These are phyloP conservation scores for Dothistroma septosporum DNA, from an alignment of 2,329 filamentous ascomycete species.

Conservation along the genomic window DNA sequence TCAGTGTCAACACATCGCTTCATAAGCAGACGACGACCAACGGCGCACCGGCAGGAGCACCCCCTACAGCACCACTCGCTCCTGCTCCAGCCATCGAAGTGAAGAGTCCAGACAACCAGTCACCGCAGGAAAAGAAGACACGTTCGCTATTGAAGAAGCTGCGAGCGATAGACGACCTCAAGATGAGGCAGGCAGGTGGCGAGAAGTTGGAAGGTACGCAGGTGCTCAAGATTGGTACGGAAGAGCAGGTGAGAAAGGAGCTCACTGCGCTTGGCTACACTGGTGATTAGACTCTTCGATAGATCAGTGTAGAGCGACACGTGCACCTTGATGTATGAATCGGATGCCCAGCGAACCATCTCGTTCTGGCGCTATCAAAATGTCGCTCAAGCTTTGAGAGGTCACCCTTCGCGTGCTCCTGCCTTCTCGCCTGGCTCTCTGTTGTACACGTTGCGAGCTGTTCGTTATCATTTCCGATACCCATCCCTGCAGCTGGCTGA, in stretches of 20 bases:
- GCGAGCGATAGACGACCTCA: conserved; percentile 92
- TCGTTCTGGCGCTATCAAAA: no score
- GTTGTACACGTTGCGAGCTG: no score
- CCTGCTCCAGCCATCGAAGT: conserved; percentile 49
- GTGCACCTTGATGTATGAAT: background rate
- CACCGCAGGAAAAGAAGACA: conserved; percentile 88
- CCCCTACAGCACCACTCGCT: conserved; percentile 8
- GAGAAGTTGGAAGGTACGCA: conserved; percentile 98
- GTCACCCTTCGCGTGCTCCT: no score
- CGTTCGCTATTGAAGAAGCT: conserved; percentile 94
- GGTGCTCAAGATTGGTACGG: conserved; percentile 95
- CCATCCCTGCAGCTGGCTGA: no score
- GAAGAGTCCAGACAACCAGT: conserved; percentile 55
- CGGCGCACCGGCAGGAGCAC: conserved; percentile 11
- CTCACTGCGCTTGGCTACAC: conserved; percentile 43
- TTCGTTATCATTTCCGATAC: no score
- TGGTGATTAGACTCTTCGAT: conserved; percentile 14
- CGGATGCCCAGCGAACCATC: no score
- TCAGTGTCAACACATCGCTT: conserved; percentile 37
- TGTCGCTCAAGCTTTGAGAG: no score
- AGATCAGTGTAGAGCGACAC: background rate
- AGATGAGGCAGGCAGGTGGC: conserved; percentile 89
- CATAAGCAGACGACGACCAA: conserved; percentile 29
- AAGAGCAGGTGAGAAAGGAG: conserved; percentile 78
- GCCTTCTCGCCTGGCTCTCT: no score